Evolutionary conservation across 176 grass and related monocot species (phyloP).

Genomic region (Hordeum marinum): DNA sequence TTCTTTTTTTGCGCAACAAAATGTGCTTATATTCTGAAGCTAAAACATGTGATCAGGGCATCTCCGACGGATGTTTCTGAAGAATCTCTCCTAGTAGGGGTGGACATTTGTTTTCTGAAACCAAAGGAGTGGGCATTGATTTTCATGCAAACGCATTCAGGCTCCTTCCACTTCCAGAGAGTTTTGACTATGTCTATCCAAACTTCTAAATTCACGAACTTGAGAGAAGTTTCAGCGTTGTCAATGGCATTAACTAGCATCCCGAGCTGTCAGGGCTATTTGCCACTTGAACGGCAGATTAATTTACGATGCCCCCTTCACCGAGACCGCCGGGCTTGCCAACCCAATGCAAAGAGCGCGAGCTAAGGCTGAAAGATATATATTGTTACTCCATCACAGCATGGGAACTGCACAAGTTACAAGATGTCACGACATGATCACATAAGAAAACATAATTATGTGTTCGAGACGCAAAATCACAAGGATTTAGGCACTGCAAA

Average conservation of each 20-base stretch:
- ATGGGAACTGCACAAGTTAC: not conserved
- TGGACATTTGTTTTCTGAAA: not conserved
- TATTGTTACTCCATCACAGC: not conserved
- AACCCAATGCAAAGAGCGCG: not conserved
- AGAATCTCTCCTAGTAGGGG: not conserved
- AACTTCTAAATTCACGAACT: not conserved
- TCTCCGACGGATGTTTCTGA: not conserved
- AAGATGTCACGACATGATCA: not conserved
- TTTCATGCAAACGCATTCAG: not conserved
- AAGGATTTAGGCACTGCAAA: not conserved
- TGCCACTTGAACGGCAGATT: not conserved
- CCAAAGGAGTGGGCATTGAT: not conserved
- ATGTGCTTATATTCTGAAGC: not conserved
- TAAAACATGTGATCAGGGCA: not conserved
- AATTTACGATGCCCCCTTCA: not conserved
- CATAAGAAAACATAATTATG: not conserved
- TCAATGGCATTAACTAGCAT: not conserved
- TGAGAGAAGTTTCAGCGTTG: slow-evolving; percentile 17
- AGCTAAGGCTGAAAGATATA: not conserved
- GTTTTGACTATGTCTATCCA: not conserved
- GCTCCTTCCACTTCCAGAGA: not conserved
- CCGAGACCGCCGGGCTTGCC: not conserved
- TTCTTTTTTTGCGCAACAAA: too few relatives aligned
- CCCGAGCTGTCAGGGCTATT: not conserved
- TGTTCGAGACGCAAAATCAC: not conserved